Evolutionary conservation across 2,329 filamentous ascomycete genomes (phyloP), one percentile per base, ranked within the genome.

Genomic region (Decorospora gaudefroyi): DNA sequence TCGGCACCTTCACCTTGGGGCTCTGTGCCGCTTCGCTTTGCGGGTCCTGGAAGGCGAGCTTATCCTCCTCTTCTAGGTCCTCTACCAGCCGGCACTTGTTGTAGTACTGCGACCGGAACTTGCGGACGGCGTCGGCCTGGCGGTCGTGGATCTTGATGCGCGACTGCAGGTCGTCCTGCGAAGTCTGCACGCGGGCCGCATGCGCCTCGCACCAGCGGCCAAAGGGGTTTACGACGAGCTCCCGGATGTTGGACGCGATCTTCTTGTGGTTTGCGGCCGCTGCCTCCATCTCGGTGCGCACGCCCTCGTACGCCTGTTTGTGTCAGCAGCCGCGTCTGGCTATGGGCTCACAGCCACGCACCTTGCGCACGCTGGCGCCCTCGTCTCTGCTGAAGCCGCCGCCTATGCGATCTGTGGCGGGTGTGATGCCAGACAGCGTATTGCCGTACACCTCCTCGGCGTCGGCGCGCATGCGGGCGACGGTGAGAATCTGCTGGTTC

Each of bases 21-120:
- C 81, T 78, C 62, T 72, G 68, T 6, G 69, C 65, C 12, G 64
- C 68, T 50, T 78, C 72, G 37, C 68, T 78, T 49, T 81, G 77
- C 4, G 90, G 90, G 55, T 91, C 90, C 70, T 96, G 90, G 73
- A 99, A 99, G 26, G 91, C 93, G 42, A 99, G 81, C 74, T 99
- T 97, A 71, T 96, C 96, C 76, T 99, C 95, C 73, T 99, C 93
- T 70, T 99, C 93, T 49, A 97, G 76, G 67, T 99, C 93, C 69
- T 99, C 95, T 5, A 97, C 87, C 51, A 96, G 77, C 35, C 95
- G 86, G 70, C 93, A 99, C 74, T 97, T 99, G 78, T 97, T 99
- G 80, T 97, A 97, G 74, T 99, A 99, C 61, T 89, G 88, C 71
- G 88, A 96, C 54, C 93, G 85, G 60, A 96, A 82, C 74, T 97